phyloP scores from a whole-genome alignment of 2,329 filamentous ascomycete genomes.

The Epichloe amarillans region DNA sequence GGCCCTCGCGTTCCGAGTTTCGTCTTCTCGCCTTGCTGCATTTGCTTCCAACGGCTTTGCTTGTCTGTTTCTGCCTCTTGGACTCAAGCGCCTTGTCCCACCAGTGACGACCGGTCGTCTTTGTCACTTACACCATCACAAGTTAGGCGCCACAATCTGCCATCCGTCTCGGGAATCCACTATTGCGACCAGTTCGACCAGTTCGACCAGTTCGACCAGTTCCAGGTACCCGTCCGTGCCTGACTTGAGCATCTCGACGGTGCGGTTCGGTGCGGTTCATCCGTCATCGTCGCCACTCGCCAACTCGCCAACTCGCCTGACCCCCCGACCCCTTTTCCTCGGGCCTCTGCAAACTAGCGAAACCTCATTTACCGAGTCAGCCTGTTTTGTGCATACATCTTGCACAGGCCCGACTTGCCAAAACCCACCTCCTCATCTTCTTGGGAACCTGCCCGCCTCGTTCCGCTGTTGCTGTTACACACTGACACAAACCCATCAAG shows the following conservation, averaged over 20 bases:
- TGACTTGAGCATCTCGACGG: slow-evolving; percentile 3
- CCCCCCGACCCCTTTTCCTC: not conserved
- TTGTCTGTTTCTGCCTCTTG: not conserved
- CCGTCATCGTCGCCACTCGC: not conserved
- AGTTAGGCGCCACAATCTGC: slow-evolving; percentile 7
- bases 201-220: too few relatives aligned
- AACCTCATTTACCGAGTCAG: not conserved
- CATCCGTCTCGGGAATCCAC: slow-evolving; percentile 7
- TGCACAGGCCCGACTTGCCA: not conserved
- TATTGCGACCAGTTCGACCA: slow-evolving; percentile 8
- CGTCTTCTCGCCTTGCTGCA: not conserved
- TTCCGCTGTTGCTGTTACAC: slow-evolving; percentile 4
- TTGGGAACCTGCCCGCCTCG: slow-evolving; percentile 2
- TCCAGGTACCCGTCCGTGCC: slow-evolving; percentile 12
- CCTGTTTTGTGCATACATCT: not conserved
- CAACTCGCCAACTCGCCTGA: too few relatives aligned
- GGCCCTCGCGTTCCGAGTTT: not conserved
- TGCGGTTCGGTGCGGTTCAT: slow-evolving; percentile 5
- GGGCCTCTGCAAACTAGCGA: not conserved
- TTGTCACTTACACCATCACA: slow-evolving; percentile 3
- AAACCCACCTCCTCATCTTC: not conserved
- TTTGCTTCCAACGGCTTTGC: not conserved
- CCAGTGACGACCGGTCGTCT: not conserved
- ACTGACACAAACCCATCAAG: slow-evolving; percentile 9
- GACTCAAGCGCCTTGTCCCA: not conserved